These are phyloP conservation scores for Picea glauca DNA, from an alignment of 75 land plant genomes.

Conservation along the genomic window DNA sequence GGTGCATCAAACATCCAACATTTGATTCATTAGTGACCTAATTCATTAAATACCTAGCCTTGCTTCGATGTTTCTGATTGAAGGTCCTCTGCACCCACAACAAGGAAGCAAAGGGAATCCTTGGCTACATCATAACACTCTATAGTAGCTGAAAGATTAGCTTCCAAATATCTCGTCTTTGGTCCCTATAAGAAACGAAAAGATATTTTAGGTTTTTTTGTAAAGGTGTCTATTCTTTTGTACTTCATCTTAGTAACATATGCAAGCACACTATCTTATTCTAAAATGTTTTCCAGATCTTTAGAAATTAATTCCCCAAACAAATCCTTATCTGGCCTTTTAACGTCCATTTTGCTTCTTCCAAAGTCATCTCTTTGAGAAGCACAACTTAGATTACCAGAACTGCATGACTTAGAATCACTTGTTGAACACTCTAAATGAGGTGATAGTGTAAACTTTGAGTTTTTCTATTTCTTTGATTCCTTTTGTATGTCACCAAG, in stretches of 20 bases:
- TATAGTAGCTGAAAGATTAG: conserved; percentile 48
- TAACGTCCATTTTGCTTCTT: background rate
- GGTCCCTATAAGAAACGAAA: conserved; percentile 60
- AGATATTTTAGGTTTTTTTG: conserved; percentile 28
- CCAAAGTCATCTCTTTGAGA: background rate
- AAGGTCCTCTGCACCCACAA: conserved; percentile 37
- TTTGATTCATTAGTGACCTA: conserved; percentile 34
- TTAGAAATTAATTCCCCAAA: background rate
- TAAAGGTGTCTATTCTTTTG: too few species aligned
- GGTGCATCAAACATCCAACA: too few species aligned
- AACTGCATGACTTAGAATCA: conserved; percentile 1
- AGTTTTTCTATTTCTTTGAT: conserved; percentile 37
- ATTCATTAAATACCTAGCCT: conserved; percentile 97
- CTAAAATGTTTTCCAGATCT: background rate
- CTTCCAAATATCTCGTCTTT: conserved; percentile 33
- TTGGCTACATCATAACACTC: conserved; percentile 78
- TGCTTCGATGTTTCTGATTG: conserved; percentile 60
- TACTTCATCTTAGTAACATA: background rate
- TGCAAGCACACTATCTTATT: background rate
- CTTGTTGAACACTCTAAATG: conserved; percentile 13
- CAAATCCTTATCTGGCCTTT: background rate
- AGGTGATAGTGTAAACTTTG: conserved; percentile 10
- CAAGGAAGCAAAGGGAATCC: conserved; percentile 41
- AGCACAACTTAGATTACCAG: background rate
- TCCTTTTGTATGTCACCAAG: conserved; percentile 40